Base-by-base conservation (phyloP, 108 stramenopile species). In the Fragilaria crotonensis region DNA sequence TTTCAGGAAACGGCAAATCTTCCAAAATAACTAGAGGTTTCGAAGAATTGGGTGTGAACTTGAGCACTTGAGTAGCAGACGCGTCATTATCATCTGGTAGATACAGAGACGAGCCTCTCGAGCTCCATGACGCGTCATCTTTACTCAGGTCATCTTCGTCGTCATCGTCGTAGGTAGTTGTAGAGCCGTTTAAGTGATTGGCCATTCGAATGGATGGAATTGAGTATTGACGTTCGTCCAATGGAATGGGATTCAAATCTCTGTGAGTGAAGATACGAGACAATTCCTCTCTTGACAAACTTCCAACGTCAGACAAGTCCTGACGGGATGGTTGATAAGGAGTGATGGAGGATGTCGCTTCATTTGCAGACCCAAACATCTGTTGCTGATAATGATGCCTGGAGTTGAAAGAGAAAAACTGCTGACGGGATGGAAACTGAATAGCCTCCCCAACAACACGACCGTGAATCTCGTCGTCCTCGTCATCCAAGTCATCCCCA, bases 151-250 rank as follows among this genome's bases (percentile, higher is more conserved):
- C 44, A 30, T 47, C 57, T 5, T 66, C 63, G 9, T 66, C 64
- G 21, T 57, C 57, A 20, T 66, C 64, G 9, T 54, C 54, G 46
- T 60, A 60, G 29, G 57, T 58, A 33, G 66, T 60, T 1, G 31
- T 60, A 25, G 31, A 30, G 4, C 66, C 50, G 26, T 54, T 33
- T 30, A 68, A 25, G 4, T 45, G 51, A 54, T 61, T 52, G 17
- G 67, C 67, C 52, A 68, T 28, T 25, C 48, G 67, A 25, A 68
- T 46, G 27, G 57, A 59, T 23, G 67, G 67, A 25, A 62, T 62
- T 3, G 52, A 54, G 17, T 19, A 61, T 14, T 53, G 26, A 14
- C 53, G 33, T 20, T 68, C 67, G 5, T 54, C 67, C 52, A 68
- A 22, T 2, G 63, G 56, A 3, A 64, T 45, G 36, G 63, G 57